phyloP scores from a whole-genome alignment of 2,329 filamentous ascomycete species.

The Chalaropsis ovoidea region DNA sequence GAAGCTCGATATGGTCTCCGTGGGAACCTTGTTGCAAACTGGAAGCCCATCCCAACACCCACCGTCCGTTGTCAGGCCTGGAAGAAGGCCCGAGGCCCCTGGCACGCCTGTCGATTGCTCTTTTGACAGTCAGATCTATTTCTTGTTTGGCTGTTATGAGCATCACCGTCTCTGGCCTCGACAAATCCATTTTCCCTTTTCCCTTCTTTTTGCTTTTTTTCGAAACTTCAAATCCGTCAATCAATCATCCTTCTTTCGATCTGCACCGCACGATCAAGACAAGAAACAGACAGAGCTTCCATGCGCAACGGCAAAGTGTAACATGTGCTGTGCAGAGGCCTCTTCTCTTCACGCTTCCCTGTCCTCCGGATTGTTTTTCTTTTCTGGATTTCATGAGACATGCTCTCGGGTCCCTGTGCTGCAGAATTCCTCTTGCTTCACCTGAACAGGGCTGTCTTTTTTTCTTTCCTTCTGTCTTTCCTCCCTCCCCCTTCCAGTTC shows the following conservation, averaged over 20 bases:
- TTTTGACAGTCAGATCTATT: constrained; percentile 16
- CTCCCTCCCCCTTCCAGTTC: background rate
- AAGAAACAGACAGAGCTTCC: constrained; percentile 3
- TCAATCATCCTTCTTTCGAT: background rate
- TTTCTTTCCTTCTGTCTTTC: background rate
- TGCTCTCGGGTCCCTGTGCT: background rate
- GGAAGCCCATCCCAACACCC: background rate
- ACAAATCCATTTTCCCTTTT: constrained; percentile 10
- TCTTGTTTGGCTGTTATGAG: background rate
- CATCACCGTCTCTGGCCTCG: background rate
- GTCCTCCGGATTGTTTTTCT: background rate
- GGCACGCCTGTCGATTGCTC: constrained; percentile 7
- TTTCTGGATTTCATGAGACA: background rate
- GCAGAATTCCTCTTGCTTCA: background rate
- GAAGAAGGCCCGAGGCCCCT: constrained; percentile 14
- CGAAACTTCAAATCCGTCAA: constrained; percentile 10
- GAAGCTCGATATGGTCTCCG: background rate
- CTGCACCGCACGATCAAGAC: constrained; percentile 11
- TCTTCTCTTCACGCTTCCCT: background rate
- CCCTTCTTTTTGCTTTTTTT: background rate
- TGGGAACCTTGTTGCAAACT: constrained; percentile 7
- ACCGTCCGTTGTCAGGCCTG: constrained; percentile 9
- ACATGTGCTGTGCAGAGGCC: constrained; percentile 1
- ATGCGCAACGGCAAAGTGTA: background rate
- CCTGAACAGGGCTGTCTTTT: background rate